A percentile compares a stretch with the other conserved stretches of the same genome.
Conservation (phyloP, 163 green algal species). For the Chlamydomonas reinhardtii region DNA sequence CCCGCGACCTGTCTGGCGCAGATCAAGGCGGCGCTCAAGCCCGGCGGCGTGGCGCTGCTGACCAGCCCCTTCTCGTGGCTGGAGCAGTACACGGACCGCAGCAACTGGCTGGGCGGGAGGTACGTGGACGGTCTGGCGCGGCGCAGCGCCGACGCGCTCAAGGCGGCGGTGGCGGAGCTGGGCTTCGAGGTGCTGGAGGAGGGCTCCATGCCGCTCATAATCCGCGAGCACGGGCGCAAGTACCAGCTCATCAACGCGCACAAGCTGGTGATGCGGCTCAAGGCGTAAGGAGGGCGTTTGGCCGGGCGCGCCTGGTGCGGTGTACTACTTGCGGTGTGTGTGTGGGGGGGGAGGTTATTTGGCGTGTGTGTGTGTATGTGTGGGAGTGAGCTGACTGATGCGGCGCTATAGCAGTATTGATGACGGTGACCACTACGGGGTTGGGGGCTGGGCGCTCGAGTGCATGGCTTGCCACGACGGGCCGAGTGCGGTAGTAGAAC, state of each 20-base stretch:
- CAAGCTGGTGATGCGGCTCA: conserved; percentile 60
- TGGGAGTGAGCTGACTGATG: too few species aligned
- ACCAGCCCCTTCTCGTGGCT: conserved; percentile 83
- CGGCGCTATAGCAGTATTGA: too few species aligned
- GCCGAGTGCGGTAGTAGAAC: too few species aligned
- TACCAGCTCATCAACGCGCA: conserved; percentile 76
- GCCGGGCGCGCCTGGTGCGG: too few species aligned
- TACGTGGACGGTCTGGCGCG: conserved; percentile 48
- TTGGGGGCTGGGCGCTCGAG: too few species aligned
- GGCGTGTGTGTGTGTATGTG: too few species aligned
- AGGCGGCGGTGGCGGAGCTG: conserved; percentile 61
- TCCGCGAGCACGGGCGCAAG: conserved; percentile 83
- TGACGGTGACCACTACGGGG: too few species aligned
- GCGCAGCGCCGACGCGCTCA: conserved; percentile 63
- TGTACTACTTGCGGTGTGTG: too few species aligned
- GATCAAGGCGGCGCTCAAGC: conserved; percentile 45
- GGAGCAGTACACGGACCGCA: conserved; percentile 77
- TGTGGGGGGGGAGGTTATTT: too few species aligned
- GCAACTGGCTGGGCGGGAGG: conserved; percentile 76
- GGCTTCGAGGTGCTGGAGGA: conserved; percentile 57
- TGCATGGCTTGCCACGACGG: too few species aligned
- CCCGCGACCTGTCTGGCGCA: conserved; percentile 49
- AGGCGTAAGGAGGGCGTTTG: neutral
- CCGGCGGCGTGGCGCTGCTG: conserved; percentile 80
- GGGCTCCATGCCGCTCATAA: conserved; percentile 76